Base-by-base conservation (phyloP, 2,329 filamentous ascomycete genomes). In the Pseudocercospora crystallina region DNA sequence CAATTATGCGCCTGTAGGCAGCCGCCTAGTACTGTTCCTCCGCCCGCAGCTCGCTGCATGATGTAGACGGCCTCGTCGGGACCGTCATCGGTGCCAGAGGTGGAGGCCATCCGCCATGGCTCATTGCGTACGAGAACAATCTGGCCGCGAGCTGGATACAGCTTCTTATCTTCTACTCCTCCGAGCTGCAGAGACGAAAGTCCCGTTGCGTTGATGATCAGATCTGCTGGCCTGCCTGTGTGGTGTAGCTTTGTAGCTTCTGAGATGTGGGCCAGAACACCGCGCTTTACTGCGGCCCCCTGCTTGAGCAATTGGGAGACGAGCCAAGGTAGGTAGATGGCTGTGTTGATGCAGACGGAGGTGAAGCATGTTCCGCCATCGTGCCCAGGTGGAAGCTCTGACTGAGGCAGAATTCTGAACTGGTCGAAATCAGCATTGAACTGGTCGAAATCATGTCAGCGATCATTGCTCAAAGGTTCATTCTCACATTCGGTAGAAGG, bases 321-420 rank as follows among this genome's bases (percentile, higher is more conserved):
- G 0, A 97, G 83, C 83, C 88, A 96, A 3, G 89, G 83, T 2
- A 96, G 82, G 71, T 96, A 97, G 51, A 96, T 73, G 36, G 87
- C 83, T 0, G 89, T 89, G 73, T 97, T 96, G 69, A 96, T 92
- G 72, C 91, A 96, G 35, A 96, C 85, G 1, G 88, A 92, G 7
- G 82, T 89, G 69, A 94, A 96, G 48, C 80, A 76, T 43, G 82
- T 87, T 17, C 84, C 90, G 9, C 85, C 86, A 53, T 90, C 85
- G 46, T 85, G 80, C 13, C 81, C 87, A 0, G 73, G 61, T 0
- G 82, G 80, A 1, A 95, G 73, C 59, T 67, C 62, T 5, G 54
- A 52, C 35, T 63, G 56, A 11, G 59, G 26, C 4, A 71, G 57
- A 2, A 66, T 53, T 39, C 61, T 62, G 61, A 70, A 71, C 66